A percentile compares a stretch with the other conserved stretches of the same genome.
phyloP scores from a whole-genome alignment of 2,329 filamentous ascomycete species.

The Chaetomium sp. region DNA sequence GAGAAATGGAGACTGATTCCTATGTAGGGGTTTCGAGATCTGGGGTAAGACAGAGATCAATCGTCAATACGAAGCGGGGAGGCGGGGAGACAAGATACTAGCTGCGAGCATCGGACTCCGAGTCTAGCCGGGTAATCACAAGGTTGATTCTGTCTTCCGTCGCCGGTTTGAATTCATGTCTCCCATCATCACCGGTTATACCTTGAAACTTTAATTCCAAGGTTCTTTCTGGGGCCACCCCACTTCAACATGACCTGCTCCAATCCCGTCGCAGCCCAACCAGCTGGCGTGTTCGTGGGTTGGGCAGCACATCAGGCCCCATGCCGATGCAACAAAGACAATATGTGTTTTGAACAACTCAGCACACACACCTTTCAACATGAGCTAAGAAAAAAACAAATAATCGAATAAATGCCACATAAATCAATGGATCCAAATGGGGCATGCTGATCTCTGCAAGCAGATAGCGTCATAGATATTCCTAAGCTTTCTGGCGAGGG shows the following conservation, averaged over 20 bases:
- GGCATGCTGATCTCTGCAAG: no score
- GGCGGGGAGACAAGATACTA: no score
- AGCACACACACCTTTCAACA: constrained; percentile 27
- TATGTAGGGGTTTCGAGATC: not conserved
- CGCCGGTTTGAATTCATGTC: not conserved
- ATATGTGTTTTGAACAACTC: constrained; percentile 40
- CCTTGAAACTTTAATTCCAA: not conserved
- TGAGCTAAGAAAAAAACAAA: not conserved
- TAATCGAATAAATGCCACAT: not conserved
- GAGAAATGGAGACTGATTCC: no score
- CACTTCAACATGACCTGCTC: constrained; percentile 11
- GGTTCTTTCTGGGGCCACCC: constrained; percentile 7
- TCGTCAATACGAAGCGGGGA: not conserved
- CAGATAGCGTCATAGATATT: no score
- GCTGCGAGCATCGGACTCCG: no score
- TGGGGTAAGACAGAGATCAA: not conserved
- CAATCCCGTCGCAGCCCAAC: constrained; percentile 32
- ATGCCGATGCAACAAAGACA: constrained; percentile 32
- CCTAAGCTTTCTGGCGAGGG: no score
- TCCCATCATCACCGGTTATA: not conserved
- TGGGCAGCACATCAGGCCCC: constrained; percentile 42
- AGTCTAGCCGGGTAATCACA: no score
- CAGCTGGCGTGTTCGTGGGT: constrained; percentile 34
- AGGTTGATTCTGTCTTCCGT: no score
- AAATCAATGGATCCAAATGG: constrained; percentile 4